These are phyloP conservation scores for Mycena polygramma DNA, from an alignment of 768 basidiomycete species.

Conservation along the genomic window DNA sequence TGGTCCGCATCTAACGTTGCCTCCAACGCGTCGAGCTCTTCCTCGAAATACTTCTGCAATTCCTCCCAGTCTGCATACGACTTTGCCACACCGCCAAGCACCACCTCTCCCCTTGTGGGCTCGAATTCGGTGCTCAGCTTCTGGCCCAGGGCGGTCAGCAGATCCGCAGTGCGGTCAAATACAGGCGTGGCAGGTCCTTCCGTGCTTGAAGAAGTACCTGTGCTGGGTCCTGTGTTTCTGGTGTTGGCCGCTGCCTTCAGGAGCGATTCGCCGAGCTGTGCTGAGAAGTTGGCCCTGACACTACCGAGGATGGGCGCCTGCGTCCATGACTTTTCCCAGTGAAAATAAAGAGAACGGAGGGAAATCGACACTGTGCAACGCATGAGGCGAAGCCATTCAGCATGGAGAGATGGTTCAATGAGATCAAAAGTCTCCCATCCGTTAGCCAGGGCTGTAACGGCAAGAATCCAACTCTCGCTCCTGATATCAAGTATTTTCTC, in stretches of 20 bases:
- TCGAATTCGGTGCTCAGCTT: not conserved
- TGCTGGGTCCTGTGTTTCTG: not conserved
- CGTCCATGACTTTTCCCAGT: no score
- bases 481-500: not conserved
- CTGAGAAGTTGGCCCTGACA: not conserved
- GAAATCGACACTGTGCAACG: not conserved
- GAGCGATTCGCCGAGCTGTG: not conserved
- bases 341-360: not conserved
- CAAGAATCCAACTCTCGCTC: constrained; percentile 1
- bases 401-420: no score
- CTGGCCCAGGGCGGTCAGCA: not conserved
- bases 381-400: not conserved
- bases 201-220: no score
- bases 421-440: not conserved
- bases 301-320: no score
- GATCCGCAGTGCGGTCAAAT: not conserved
- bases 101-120: not conserved
- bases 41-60: not conserved
- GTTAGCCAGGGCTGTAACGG: not conserved
- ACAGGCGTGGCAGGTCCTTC: no score
- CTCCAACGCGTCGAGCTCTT: not conserved
- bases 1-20: no score
- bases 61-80: not conserved
- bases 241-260: not conserved
- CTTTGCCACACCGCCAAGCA: not conserved